Evolutionary conservation across 1,284 basidiomycete genomes (phyloP), one percentile per base, ranked within the genome.

Genomic region (Hemileia vastatrix): DNA sequence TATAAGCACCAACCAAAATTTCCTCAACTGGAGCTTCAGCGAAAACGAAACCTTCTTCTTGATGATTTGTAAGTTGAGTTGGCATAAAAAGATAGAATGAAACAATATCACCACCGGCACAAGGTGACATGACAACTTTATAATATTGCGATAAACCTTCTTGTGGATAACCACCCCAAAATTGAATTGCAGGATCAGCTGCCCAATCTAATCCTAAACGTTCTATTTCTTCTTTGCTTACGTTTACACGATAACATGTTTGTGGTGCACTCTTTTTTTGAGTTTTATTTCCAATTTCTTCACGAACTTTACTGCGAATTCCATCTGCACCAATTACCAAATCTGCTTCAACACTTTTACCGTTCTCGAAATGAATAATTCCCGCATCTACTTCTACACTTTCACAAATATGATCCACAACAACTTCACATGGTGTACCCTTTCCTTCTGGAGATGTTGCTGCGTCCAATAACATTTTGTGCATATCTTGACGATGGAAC

Each of bases 161-260:
- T 36, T 64, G 62, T 36, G 58, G 54, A 64, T 67, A 66, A 18
- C 77, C 77, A 21, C 77, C 77, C 77, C 77, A 77, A 71, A 76
- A 77, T 66, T 77, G 76, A 44, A 74, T 76, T 8, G 75, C 73
- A n/a, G n/a, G 74, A 54, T 73, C 71, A 19, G 70, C 67, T 32
- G 77, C 72, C 64, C 74, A 75, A 24, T 68, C 60, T 23, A 78
- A 68, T 11, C 77, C 77, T 19, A 74, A 69, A 54, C 69, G 66
- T 51, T 76, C 69, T 48, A 77, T 69, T 27, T 74, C 67, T 6
- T 67, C 54, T 23, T 64, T 67, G 43, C 62, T 52, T 31, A 78
- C 76, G 68, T 78, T 78, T 71, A 73, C 75, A 55, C 77, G 72
- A 68, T 77, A 77, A 68, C 76, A 77, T 6, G 77, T 77, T 58